These are phyloP conservation scores for Camptophora hylomeconis DNA, from an alignment of 2,329 filamentous ascomycete species.

Conservation along the genomic window DNA sequence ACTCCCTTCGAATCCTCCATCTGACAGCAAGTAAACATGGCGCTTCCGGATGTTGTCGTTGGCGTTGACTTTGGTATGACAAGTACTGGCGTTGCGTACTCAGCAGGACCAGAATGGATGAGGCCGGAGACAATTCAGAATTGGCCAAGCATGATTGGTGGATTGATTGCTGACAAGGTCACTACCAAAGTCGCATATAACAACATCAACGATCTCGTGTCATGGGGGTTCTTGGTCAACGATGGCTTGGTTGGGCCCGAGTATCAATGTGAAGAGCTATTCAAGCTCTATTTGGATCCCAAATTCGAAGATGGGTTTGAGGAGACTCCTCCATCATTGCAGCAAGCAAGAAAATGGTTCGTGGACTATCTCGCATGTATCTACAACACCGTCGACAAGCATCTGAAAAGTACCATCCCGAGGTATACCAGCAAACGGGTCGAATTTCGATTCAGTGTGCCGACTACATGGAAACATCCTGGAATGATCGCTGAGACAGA, in stretches of 20 bases:
- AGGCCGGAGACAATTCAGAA: constrained; percentile 23
- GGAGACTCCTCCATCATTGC: constrained; percentile 10
- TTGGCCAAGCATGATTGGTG: constrained; percentile 47
- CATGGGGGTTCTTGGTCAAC: constrained; percentile 21
- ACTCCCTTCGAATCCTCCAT: constrained; percentile 1
- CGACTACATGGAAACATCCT: constrained; percentile 22
- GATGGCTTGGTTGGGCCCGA: constrained; percentile 11
- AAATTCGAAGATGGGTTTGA: constrained; percentile 12
- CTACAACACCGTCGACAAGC: constrained; percentile 14
- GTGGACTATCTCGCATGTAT: constrained; percentile 17
- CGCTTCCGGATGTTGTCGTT: constrained; percentile 16
- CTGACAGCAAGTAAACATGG: background rate
- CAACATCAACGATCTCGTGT: constrained; percentile 3
- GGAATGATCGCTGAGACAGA: constrained; percentile 19
- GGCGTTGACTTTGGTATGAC: constrained; percentile 22
- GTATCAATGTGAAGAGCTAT: constrained; percentile 15
- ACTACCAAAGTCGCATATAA: constrained; percentile 30
- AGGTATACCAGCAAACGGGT: constrained; percentile 13
- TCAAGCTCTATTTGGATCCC: constrained; percentile 21
- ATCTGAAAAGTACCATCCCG: constrained; percentile 10
- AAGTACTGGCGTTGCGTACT: constrained; percentile 22
- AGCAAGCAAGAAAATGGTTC: constrained; percentile 12
- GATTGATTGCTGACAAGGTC: constrained; percentile 95
- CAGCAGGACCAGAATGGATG: constrained; percentile 22
- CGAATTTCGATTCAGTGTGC: constrained; percentile 24